Evolutionary conservation across 805 yeast genomes (phyloP).

Genomic region (Lipomyces mesembrius): DNA sequence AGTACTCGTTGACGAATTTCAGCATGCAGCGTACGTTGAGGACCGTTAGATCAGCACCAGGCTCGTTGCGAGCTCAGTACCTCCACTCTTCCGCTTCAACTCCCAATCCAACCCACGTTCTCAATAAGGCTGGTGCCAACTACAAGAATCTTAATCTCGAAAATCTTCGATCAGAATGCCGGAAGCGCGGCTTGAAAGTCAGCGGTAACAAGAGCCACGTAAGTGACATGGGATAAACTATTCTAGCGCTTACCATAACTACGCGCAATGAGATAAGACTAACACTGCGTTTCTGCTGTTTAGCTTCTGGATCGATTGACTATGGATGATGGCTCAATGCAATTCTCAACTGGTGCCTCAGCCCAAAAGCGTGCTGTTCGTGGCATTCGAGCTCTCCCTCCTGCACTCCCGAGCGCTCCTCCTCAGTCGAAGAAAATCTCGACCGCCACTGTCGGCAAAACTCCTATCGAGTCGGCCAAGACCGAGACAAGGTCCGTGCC

Average conservation of each 20-base stretch:
- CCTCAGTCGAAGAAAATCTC: slow-evolving; percentile 14
- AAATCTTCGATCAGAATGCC: slow-evolving; percentile 33
- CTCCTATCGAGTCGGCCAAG: slow-evolving; percentile 10
- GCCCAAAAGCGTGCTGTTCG: neutral
- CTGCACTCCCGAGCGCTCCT: neutral
- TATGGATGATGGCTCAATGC: slow-evolving; percentile 28
- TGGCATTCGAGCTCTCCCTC: neutral
- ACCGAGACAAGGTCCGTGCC: slow-evolving; percentile 11
- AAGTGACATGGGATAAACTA: neutral
- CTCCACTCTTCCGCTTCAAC: slow-evolving; percentile 37
- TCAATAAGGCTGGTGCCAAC: slow-evolving; percentile 24
- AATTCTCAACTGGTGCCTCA: slow-evolving; percentile 23
- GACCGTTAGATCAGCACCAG: slow-evolving; percentile 32
- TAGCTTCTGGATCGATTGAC: slow-evolving; percentile 38
- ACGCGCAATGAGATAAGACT: neutral
- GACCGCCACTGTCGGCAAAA: slow-evolving; percentile 10
- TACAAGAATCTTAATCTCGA: slow-evolving; percentile 35
- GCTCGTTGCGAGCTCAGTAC: slow-evolving; percentile 31
- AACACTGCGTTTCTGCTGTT: neutral
- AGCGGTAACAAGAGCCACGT: slow-evolving; percentile 37
- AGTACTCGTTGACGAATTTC: neutral
- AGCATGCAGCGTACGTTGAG: slow-evolving; percentile 33
- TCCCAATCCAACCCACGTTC: slow-evolving; percentile 36
- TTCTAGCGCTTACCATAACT: neutral
- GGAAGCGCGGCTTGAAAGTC: slow-evolving; percentile 38